Base-by-base conservation (phyloP, 805 yeast species). In the Debaryomyces castellii region DNA sequence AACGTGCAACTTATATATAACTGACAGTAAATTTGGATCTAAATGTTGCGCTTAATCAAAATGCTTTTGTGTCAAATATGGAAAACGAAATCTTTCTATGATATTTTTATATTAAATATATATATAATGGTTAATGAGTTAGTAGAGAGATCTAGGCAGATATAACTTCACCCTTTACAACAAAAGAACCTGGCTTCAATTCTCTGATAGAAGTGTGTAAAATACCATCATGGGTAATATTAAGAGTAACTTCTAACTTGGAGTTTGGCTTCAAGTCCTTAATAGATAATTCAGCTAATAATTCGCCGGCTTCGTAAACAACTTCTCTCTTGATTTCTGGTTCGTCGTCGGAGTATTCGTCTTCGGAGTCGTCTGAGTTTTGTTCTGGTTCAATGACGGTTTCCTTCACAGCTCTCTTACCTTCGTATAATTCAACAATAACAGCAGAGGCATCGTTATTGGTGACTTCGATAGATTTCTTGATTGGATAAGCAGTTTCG, bases 401-500 rank as follows among this genome's bases (percentile, higher is more conserved):
- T 68, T 89, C 95, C 71, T 85, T 83, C 57, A 91, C 74, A 57
- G 87, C 80, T 63, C 91, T 81, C 66, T 85, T 85, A 67, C 94
- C 96, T 73, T 91, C 97, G 67, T 77, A 84, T 52, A 94, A 78
- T 62, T 84, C 83, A 50, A 94, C 66, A 44, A 82, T 71, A 36
- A 82, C 87, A 21, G 65, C 54, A 48, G 83, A 77, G 42, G 77
- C 83, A 39, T 74, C 78, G 42, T 84, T 83, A 57, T 81, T 80
- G 52, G 79, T 75, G 55, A 92, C 76, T 42, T 80, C 72, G 50
- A 87, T 58, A 12, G 89, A 73, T 70, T 85, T 87, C 71, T 89
- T 87, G 62, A 89, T 87, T 54, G 99, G 99, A 67, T 83, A 83
- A 23, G 97, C 88, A 44, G 98, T 88, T 72, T 90, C 92, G 42